Evolutionary conservation across 768 basidiomycete species (phyloP), one percentile per base, ranked within the genome.

Genomic region (Coprinopsis sp.): DNA sequence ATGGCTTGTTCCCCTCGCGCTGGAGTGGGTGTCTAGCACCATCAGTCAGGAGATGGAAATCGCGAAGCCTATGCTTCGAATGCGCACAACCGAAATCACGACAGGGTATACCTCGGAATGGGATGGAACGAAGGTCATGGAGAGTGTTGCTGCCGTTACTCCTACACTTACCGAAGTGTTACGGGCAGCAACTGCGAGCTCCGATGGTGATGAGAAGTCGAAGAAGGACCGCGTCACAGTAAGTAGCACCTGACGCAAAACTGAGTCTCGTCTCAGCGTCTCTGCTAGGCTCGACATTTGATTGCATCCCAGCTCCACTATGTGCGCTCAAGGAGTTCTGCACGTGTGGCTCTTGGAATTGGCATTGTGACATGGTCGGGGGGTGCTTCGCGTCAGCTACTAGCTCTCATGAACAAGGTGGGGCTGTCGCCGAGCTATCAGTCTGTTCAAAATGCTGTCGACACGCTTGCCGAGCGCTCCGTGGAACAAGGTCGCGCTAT

Each of bases 371-470:
- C 41, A 8, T 28, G 21, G 12, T 27, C 41, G 5, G 12, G 18
- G 11, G 41, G 41, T n/a, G 41, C 25, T 7, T 43, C 41, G 13
- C 41, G 21, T 4, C 41, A 43, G 18, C 6, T 30, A 13, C n/a
- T 43, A 10, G 41, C 13, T n/a, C 4, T 43, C 4, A 12, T 43
- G 12, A 27, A 43, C 41, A 23, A 43, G 24, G 21, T 28, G 16
- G 41, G 41, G 18, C 10, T 29, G 6, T 43, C 41, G 4, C 13
- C 21, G 13, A 43, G 41, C 41, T 43, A 43, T 24, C 39, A 41
- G 23, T 22, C 23, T 6, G 11, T 41, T 12, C 39, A 22, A 10
- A 22, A n/a, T 6, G 23, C 39, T 25, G 22, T 40, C 13, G 39
- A 40, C 11, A 8, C 16, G 14, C 23, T 40, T 12, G 39, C 6